A percentile compares a stretch with the other conserved stretches of the same genome.
These are phyloP conservation scores for Epichloe glyceriae DNA, from an alignment of 2,329 filamentous ascomycete species.

Conservation along the genomic window DNA sequence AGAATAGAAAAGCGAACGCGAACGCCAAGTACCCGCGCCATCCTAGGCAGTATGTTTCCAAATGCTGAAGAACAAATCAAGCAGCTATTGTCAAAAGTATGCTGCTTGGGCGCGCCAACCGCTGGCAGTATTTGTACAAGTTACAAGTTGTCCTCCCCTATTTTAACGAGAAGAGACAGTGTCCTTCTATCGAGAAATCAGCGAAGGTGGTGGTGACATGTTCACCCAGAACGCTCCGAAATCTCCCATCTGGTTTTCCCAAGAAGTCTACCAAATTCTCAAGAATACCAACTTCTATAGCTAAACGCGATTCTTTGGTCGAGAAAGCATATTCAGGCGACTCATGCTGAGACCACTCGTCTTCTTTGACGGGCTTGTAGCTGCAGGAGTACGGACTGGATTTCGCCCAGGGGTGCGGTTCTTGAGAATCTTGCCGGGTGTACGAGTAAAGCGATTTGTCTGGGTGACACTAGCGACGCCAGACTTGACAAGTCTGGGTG, in stretches of 20 bases:
- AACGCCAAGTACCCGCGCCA: neutral
- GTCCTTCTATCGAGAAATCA: neutral
- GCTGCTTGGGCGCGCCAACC: neutral
- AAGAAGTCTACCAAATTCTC: neutral
- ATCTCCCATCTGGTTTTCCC: neutral
- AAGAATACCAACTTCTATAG: neutral
- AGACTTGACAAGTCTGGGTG: slow-evolving; percentile 29
- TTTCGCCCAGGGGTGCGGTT: slow-evolving; percentile 8
- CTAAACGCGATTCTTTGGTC: slow-evolving; percentile 43
- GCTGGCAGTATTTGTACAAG: slow-evolving; percentile 2
- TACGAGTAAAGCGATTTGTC: slow-evolving; percentile 21
- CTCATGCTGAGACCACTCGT: slow-evolving; percentile 39
- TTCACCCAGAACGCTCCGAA: neutral
- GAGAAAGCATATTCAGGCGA: slow-evolving; percentile 47
- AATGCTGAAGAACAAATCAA: neutral
- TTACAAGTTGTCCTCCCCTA: slow-evolving; percentile 1
- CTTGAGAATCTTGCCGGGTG: slow-evolving; percentile 12
- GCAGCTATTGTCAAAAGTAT: neutral
- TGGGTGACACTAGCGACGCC: slow-evolving; percentile 22
- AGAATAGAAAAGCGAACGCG: neutral
- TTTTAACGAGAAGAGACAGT: neutral
- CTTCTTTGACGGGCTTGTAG: slow-evolving; percentile 39
- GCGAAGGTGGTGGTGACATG: neutral
- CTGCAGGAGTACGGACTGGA: slow-evolving; percentile 13
- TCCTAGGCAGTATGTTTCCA: neutral